Percentiles rank a stretch among this genome's conserved stretches.
Conservation (phyloP, 1,284 basidiomycete species). For the Fistulina hepatica region DNA sequence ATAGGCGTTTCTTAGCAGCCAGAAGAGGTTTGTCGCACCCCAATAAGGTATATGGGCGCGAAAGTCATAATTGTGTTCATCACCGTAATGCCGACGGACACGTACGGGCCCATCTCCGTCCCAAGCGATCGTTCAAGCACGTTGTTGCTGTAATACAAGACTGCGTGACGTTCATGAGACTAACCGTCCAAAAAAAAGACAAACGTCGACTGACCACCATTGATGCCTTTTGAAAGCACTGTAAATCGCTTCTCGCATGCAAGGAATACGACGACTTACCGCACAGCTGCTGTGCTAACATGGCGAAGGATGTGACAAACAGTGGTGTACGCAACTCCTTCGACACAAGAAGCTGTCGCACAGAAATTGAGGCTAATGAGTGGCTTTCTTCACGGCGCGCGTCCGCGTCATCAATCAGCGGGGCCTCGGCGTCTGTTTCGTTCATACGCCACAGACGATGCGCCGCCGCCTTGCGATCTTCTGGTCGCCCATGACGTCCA, state of each 20-base stretch:
- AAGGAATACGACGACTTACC: conserved; percentile 29
- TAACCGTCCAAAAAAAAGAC: too few relatives aligned
- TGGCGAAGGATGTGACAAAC: conserved; percentile 59
- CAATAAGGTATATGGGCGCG: conserved; percentile 75
- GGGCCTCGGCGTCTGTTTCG: conserved; percentile 22
- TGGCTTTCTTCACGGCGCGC: conserved; percentile 20
- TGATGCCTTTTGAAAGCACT: conserved; percentile 25
- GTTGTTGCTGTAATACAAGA: conserved; percentile 83
- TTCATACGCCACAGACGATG: conserved; percentile 40
- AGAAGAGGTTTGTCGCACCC: conserved; percentile 37
- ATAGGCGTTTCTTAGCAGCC: not conserved
- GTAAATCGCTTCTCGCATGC: conserved; percentile 7
- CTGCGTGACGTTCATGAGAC: conserved; percentile 23
- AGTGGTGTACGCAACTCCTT: conserved; percentile 56
- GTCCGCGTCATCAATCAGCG: conserved; percentile 39
- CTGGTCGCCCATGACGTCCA: conserved; percentile 34
- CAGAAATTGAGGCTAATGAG: conserved; percentile 29
- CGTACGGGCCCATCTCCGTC: conserved; percentile 68
- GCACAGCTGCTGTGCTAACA: conserved; percentile 72
- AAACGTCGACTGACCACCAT: conserved; percentile 33
- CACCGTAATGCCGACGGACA: conserved; percentile 69
- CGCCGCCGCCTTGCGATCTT: conserved; percentile 37
- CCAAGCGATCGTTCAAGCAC: conserved; percentile 70
- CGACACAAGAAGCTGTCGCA: conserved; percentile 42
- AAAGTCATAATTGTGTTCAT: conserved; percentile 64